phyloP scores from a whole-genome alignment of 345 rosid species.

The Pugionium cornutum region DNA sequence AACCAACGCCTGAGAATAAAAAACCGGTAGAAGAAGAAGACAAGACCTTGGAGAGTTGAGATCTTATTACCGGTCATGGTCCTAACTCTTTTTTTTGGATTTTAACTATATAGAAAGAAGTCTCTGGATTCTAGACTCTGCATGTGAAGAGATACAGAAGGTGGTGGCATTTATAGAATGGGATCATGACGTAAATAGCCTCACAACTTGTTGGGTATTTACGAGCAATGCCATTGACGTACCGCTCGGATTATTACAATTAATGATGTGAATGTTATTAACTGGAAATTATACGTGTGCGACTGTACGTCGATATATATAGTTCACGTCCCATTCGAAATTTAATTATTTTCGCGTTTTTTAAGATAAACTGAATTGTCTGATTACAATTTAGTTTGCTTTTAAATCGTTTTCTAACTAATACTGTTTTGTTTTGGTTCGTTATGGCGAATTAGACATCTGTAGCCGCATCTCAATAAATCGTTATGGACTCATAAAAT shows the following conservation, averaged over 20 bases:
- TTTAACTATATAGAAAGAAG: background rate
- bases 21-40: constrained; percentile 49
- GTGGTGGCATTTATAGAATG: constrained; percentile 31
- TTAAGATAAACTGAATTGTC: background rate
- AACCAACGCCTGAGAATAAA: constrained; percentile 40
- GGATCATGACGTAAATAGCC: constrained; percentile 27
- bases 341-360: background rate
- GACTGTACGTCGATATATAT: background rate
- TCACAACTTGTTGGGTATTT: constrained; percentile 15
- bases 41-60: constrained; percentile 45
- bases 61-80: constrained; percentile 41
- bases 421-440: background rate
- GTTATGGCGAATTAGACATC: background rate
- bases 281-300: constrained; percentile 29
- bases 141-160: constrained; percentile 31
- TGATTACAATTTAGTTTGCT: background rate
- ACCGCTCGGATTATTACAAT: constrained; percentile 21
- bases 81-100: constrained; percentile 12
- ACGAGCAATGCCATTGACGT: constrained; percentile 29
- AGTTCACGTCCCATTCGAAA: constrained; percentile 8
- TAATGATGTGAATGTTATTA: constrained; percentile 20
- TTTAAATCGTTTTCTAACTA: no score
- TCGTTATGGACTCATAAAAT: no score
- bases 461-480: background rate
- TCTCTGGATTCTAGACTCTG: constrained; percentile 34